These are phyloP conservation scores for Isabelozyma gotoi DNA, from an alignment of 805 yeast genomes.

Conservation along the genomic window DNA sequence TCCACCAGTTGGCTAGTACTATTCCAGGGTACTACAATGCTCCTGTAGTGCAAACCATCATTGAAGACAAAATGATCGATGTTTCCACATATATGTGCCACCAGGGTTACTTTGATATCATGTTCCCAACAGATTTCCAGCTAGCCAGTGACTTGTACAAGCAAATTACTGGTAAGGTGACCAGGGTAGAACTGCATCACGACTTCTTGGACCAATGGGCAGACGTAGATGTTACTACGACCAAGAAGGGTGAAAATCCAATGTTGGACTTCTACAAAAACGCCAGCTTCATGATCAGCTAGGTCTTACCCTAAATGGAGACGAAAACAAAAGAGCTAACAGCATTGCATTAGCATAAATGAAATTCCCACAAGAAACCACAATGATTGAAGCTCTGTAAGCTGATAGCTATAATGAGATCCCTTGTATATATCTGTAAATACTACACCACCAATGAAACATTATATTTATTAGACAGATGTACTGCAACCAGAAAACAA, in stretches of 20 bases:
- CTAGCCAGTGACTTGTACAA: conserved; percentile 61
- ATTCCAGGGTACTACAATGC: conserved; percentile 58
- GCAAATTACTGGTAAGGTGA: conserved; percentile 60
- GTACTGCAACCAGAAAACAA: no score
- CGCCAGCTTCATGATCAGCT: conserved; percentile 64
- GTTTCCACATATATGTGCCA: conserved; percentile 75
- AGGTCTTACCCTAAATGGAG: no score
- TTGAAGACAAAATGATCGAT: conserved; percentile 65
- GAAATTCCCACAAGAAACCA: no score
- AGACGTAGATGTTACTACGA: conserved; percentile 62
- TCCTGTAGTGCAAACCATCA: conserved; percentile 79
- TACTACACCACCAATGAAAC: no score
- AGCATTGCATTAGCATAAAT: no score
- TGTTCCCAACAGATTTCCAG: conserved; percentile 80
- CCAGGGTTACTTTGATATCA: conserved; percentile 83
- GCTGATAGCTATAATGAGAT: no score
- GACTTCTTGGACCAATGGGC: conserved; percentile 74
- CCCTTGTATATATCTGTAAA: no score
- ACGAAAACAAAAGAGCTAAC: no score
- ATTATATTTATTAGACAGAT: no score
- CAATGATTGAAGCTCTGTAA: no score
- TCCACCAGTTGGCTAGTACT: conserved; percentile 47
- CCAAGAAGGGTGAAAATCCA: conserved; percentile 80
- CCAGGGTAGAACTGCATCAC: conserved; percentile 55
- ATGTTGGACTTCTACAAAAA: conserved; percentile 76